A percentile compares a stretch with the other conserved stretches of the same genome.
phyloP scores from a whole-genome alignment of 2,329 filamentous ascomycete genomes.

The Xylaria sp. region DNA sequence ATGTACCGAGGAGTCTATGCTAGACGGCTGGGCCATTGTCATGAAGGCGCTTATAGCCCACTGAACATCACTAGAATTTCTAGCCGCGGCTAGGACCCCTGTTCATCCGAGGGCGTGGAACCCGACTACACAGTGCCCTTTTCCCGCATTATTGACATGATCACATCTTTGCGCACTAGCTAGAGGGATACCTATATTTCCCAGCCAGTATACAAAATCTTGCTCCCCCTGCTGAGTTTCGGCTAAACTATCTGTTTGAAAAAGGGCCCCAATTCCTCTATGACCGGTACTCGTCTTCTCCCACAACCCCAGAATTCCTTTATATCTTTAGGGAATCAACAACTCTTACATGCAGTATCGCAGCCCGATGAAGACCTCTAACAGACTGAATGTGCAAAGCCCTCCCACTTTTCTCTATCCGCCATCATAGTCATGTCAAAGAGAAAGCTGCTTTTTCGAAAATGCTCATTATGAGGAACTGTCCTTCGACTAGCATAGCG shows the following conservation, averaged over 20 bases:
- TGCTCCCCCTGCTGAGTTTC: not conserved
- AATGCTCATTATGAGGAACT: not conserved
- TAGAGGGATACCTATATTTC: not conserved
- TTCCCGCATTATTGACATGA: too few species aligned
- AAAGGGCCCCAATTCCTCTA: not conserved
- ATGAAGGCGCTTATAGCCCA: too few species aligned
- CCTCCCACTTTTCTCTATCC: conserved; percentile 20
- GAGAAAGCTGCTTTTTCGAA: too few species aligned
- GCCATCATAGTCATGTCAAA: conserved; percentile 5
- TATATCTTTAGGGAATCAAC: not conserved
- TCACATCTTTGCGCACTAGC: not conserved
- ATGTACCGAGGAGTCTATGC: too few species aligned
- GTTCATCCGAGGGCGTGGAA: too few species aligned
- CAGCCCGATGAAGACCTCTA: conserved; percentile 3
- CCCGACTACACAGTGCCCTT: too few species aligned
- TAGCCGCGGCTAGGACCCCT: too few species aligned
- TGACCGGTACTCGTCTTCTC: not conserved
- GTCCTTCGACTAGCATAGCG: not conserved
- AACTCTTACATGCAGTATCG: not conserved
- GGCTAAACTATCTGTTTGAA: not conserved
- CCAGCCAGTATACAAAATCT: not conserved
- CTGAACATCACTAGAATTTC: too few species aligned
- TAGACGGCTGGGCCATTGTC: too few species aligned
- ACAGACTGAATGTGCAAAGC: not conserved
- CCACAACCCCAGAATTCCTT: not conserved